A percentile compares a stretch with the other conserved stretches of the same genome.
These are phyloP conservation scores for Neofusicoccum parvum DNA, from an alignment of 2,329 filamentous ascomycete genomes.

Conservation along the genomic window DNA sequence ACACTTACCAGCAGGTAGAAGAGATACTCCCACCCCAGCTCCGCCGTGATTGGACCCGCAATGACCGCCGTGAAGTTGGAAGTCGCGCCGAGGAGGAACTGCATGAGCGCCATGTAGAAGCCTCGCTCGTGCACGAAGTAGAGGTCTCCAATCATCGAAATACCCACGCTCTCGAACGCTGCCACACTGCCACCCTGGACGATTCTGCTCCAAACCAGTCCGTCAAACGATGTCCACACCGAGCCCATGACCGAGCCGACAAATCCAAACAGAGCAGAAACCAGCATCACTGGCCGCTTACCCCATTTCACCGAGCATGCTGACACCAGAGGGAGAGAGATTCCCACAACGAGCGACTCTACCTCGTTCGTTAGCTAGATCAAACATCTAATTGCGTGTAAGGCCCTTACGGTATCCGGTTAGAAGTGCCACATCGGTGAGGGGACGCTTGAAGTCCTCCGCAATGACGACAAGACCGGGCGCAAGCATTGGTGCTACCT, in stretches of 20 bases:
- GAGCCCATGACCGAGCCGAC: conserved; percentile 38
- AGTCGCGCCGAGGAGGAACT: conserved; percentile 33
- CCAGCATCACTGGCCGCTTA: conserved; percentile 48
- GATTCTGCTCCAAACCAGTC: conserved; percentile 49
- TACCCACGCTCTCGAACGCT: conserved; percentile 41
- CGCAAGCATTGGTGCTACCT: conserved; percentile 35
- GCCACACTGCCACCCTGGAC: conserved; percentile 43
- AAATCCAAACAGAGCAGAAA: conserved; percentile 37
- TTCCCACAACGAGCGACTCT: conserved; percentile 38
- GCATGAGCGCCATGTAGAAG: conserved; percentile 51
- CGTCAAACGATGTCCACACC: conserved; percentile 50
- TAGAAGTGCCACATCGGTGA: conserved; percentile 38
- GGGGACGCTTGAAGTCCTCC: conserved; percentile 29
- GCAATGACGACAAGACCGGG: conserved; percentile 39
- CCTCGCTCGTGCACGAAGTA: conserved; percentile 54
- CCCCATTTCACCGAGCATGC: conserved; percentile 51
- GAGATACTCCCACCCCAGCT: conserved; percentile 53
- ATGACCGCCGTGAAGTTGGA: conserved; percentile 14
- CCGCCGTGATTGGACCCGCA: conserved; percentile 7
- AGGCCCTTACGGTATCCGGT: conserved; percentile 33
- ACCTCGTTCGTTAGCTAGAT: neutral
- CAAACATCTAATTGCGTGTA: neutral
- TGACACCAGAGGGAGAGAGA: conserved; percentile 31
- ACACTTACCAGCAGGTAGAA: conserved; percentile 48
- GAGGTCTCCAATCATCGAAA: conserved; percentile 49